phyloP scores from a whole-genome alignment of 2,329 filamentous ascomycete species.

The Daldinia sp. region DNA sequence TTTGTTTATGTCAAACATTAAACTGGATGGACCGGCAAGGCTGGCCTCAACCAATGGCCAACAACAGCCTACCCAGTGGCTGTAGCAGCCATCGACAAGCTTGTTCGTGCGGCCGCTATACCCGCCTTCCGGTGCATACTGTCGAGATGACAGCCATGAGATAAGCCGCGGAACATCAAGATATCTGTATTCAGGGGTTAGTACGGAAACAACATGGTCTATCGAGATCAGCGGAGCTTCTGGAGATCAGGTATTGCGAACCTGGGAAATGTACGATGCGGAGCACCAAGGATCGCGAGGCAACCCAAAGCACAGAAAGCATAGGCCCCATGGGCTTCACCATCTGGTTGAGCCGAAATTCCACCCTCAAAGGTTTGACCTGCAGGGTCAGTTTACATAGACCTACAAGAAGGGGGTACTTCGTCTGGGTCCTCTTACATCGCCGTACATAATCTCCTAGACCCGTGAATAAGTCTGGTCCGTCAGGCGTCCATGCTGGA shows the following conservation, averaged over 20 bases:
- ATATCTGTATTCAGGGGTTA: slow-evolving; percentile 63
- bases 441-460: slow-evolving; percentile 83
- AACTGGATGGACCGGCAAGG: slow-evolving; percentile 64
- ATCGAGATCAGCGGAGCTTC: slow-evolving; percentile 49
- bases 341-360: slow-evolving; percentile 84
- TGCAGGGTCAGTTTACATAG: slow-evolving; percentile 54
- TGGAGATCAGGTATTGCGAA: slow-evolving; percentile 61
- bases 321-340: slow-evolving; percentile 96
- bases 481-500: slow-evolving; percentile 72
- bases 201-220: slow-evolving; percentile 48
- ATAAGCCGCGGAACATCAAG: slow-evolving; percentile 82
- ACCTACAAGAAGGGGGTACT: slow-evolving; percentile 17
- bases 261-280: slow-evolving; percentile 78
- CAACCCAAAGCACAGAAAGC: slow-evolving; percentile 94
- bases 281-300: slow-evolving; percentile 85
- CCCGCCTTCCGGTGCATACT: slow-evolving; percentile 91
- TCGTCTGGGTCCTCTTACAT: slow-evolving; percentile 69
- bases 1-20: slow-evolving; percentile 41
- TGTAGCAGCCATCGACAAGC: slow-evolving; percentile 97
- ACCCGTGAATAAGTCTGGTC: slow-evolving; percentile 75
- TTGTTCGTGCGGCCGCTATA: slow-evolving; percentile 97
- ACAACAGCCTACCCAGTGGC: slow-evolving; percentile 96
- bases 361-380: slow-evolving; percentile 96
- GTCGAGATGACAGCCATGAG: slow-evolving; percentile 89
- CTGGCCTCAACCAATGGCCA: slow-evolving; percentile 91